These are phyloP conservation scores for Solanum hybrid DNA, from an alignment of 305 asterid species.

Conservation along the genomic window DNA sequence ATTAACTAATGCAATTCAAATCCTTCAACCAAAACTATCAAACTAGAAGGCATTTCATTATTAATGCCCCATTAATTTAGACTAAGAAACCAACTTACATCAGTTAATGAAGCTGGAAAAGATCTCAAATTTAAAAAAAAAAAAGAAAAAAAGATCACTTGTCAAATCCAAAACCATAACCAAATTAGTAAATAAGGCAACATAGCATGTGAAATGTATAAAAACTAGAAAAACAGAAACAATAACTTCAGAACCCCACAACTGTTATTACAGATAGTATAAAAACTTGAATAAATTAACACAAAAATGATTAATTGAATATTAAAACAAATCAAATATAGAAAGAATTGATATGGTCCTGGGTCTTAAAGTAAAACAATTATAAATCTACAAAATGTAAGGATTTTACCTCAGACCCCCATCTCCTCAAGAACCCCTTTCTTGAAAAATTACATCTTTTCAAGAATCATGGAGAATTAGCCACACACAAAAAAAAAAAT, in stretches of 20 bases:
- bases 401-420: conserved; percentile 73
- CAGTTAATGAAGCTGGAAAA: not conserved
- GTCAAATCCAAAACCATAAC: not conserved
- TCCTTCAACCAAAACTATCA: not conserved
- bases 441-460: conserved; percentile 16
- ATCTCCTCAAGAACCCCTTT: conserved; percentile 39
- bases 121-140: not conserved
- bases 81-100: not conserved
- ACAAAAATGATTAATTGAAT: not conserved
- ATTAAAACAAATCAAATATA: not conserved
- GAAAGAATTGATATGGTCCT: not conserved
- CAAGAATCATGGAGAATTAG: conserved; percentile 31
- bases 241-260: not conserved
- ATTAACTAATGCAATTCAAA: not conserved
- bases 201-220: not conserved
- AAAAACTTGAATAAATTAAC: not conserved
- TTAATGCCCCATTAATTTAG: not conserved
- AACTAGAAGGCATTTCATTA: not conserved
- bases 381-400: not conserved
- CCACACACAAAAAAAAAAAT: not conserved
- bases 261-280: not conserved
- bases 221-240: not conserved
- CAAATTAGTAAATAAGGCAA: not conserved
- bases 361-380: not conserved
- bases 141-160: not conserved